Evolutionary conservation across 2,329 filamentous ascomycete species (phyloP).

Genomic region (Hortaea sp.): DNA sequence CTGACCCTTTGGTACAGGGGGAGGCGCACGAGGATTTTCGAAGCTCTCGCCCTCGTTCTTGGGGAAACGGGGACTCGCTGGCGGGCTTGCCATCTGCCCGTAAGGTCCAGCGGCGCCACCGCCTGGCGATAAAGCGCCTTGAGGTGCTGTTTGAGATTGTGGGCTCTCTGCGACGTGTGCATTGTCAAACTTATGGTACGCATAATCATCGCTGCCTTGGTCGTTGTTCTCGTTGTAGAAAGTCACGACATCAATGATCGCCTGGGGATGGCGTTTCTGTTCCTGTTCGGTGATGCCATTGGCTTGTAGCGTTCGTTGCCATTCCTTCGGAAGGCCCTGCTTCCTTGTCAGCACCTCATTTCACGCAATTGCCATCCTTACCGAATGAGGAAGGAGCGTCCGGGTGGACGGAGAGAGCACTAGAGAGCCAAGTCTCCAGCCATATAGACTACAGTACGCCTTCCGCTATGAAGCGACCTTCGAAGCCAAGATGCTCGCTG

Average conservation of each 20-base stretch:
- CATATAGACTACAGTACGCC: too few relatives aligned
- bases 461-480: too few relatives aligned
- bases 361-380: not conserved
- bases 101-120: conserved; percentile 35
- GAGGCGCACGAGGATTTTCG: conserved; percentile 88
- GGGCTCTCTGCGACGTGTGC: conserved; percentile 48
- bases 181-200: conserved; percentile 94
- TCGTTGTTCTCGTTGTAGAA: conserved; percentile 96
- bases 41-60: conserved; percentile 88
- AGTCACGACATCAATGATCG: conserved; percentile 87
- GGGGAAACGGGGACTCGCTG: conserved; percentile 77
- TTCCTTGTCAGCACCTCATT: conserved; percentile 2
- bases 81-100: conserved; percentile 59
- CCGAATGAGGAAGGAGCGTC: too few relatives aligned
- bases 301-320: conserved; percentile 90
- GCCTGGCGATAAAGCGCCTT: conserved; percentile 9
- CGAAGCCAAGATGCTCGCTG: too few relatives aligned
- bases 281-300: conserved; percentile 95
- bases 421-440: too few relatives aligned
- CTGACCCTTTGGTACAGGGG: conserved; percentile 61
- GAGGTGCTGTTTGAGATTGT: conserved; percentile 22
- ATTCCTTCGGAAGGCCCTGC: conserved; percentile 86
- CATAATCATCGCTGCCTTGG: conserved; percentile 68
- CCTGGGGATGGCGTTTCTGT: conserved; percentile 88
- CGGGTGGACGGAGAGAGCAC: too few relatives aligned